Conservation (phyloP, 306 rosid genomes). For the Vigna reflexopilosa region DNA sequence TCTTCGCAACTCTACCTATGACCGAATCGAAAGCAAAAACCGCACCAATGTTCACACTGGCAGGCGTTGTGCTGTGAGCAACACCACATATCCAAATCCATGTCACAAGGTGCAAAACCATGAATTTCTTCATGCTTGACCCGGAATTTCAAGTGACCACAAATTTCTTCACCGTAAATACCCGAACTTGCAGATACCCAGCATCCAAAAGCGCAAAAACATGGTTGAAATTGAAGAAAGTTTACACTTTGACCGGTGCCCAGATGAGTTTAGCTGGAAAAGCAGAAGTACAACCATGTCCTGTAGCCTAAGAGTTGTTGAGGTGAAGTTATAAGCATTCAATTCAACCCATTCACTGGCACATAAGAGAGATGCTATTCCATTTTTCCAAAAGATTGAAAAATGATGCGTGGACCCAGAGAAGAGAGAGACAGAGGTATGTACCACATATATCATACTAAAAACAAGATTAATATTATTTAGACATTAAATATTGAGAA, state of each 20-base stretch:
- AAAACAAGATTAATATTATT: not conserved
- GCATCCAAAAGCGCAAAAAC: conserved; percentile 10
- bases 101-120: conserved; percentile 43
- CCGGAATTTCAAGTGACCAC: conserved; percentile 36
- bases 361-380: not conserved
- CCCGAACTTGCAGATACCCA: conserved; percentile 42
- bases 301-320: not conserved
- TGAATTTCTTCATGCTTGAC: conserved; percentile 51
- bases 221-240: conserved; percentile 30
- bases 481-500: not conserved
- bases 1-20: conserved; percentile 76
- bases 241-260: conserved; percentile 27
- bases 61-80: conserved; percentile 62
- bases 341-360: not conserved
- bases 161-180: conserved; percentile 38
- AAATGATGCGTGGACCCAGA: not conserved
- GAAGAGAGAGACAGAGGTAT: no score
- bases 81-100: conserved; percentile 59
- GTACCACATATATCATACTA: not conserved
- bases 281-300: not conserved
- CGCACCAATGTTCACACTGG: conserved; percentile 75
- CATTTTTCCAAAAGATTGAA: not conserved
- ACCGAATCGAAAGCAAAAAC: conserved; percentile 79
- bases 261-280: conserved; percentile 29
- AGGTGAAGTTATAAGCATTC: not conserved